Evolutionary conservation across 192 early-diverging fungal species (phyloP).

Genomic region (Coemansia reversa): DNA sequence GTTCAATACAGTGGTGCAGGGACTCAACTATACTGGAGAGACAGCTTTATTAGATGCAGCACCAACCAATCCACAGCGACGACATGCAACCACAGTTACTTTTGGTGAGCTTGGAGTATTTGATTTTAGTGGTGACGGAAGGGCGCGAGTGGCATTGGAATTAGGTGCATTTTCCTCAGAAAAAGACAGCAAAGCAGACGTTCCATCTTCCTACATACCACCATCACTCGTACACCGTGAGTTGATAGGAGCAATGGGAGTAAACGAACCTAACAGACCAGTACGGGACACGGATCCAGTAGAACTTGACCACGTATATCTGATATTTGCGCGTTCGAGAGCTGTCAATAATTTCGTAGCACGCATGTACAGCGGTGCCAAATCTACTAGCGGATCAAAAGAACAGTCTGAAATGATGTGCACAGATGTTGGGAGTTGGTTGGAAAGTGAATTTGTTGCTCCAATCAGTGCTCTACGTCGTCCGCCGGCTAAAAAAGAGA

Average conservation of each 20-base stretch:
- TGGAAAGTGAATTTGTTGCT: slow-evolving; percentile 45
- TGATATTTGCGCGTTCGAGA: slow-evolving; percentile 44
- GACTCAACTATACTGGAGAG: slow-evolving; percentile 46
- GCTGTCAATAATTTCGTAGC: slow-evolving; percentile 53
- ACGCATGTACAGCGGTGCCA: slow-evolving; percentile 17
- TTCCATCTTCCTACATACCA: neutral
- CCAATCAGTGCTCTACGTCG: slow-evolving; percentile 28
- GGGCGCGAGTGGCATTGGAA: slow-evolving; percentile 40
- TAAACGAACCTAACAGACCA: slow-evolving; percentile 15
- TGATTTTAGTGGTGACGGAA: slow-evolving; percentile 48
- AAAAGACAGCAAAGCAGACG: slow-evolving; percentile 22
- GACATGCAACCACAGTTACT: slow-evolving; percentile 39
- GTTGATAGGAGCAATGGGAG: slow-evolving; percentile 8
- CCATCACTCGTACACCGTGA: neutral
- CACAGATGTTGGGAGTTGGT: slow-evolving; percentile 39
- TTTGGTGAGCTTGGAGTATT: slow-evolving; percentile 49
- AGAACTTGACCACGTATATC: slow-evolving; percentile 47
- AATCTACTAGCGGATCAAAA: slow-evolving; percentile 3
- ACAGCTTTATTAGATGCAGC: slow-evolving; percentile 48
- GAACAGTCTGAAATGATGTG: slow-evolving; percentile 22
- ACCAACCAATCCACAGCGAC: slow-evolving; percentile 24
- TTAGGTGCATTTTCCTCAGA: slow-evolving; percentile 47
- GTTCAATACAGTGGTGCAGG: neutral
- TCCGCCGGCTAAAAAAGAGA: slow-evolving; percentile 13
- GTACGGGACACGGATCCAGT: slow-evolving; percentile 28